Evolutionary conservation across 78 protist species (phyloP), one percentile per base, ranked within the genome.

Genomic region (Guillardia theta): DNA sequence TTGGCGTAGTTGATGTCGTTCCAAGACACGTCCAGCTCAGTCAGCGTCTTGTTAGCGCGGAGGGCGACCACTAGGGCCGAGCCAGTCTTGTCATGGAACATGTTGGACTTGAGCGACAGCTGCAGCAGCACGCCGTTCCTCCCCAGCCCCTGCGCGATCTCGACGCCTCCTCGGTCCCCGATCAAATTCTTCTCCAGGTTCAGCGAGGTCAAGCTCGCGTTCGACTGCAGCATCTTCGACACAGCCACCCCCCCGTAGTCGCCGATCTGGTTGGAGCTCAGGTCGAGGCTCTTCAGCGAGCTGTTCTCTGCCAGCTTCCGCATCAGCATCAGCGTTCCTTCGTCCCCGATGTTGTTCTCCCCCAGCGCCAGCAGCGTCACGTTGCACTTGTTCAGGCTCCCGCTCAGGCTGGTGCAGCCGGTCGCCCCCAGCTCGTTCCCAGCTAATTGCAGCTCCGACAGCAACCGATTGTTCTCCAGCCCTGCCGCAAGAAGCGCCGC

Each of bases 1-100:
- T 70, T 70, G 45, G 83, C 41, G 83, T 70, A 70, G 41, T 70
- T 70, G 83, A 70, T 70, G 83, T 70, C 83, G 6, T 70, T 70
- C 83, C 83, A 70, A 12, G 36, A 22, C 46, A 70, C 22, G 6
- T 70, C 83, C 46, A 70, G 83, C 41, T 70, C 83, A 22, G 83
- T 70, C 46, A 70, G 33, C 33, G 46, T 24, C 41, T 36, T 70
- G 83, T 70, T 70, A 24, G 36, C 36, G 10, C 83, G 83, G 46
- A 70, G 22, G 8, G 46, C 83, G 27, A 30, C 70, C 2, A 58
- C 83, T 36, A 70, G 22, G 10, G 83, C 83, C 9, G 83, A 70
- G 83, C 83, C 83, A 15, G 83, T 70, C 10, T 36, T 43, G 41
- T 70, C 83, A 43, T 70, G 83, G 27, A 70, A 2, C 36, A 70